Conservation (phyloP, 2,329 filamentous ascomycete species). For the Penicillium sp. region DNA sequence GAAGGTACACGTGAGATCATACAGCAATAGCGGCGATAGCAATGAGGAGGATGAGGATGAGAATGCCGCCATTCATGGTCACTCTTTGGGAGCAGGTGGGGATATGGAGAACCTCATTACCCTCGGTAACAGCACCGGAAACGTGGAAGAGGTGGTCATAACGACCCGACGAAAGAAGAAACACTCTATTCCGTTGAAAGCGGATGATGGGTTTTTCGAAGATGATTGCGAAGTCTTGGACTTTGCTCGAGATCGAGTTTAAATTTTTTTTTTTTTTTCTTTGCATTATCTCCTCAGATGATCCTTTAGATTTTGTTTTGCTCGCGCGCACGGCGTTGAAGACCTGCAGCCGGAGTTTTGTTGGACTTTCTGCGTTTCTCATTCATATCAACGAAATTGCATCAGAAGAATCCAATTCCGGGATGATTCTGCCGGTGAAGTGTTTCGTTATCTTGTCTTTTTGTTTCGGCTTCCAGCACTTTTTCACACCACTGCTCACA, state of each 20-base stretch:
- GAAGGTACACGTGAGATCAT: constrained; percentile 52
- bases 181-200: constrained; percentile 32
- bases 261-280: constrained; percentile 20
- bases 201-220: constrained; percentile 80
- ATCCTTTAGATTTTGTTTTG: constrained; percentile 17
- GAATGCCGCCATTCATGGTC: constrained; percentile 29
- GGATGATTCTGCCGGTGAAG: constrained; percentile 9
- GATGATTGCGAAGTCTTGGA: constrained; percentile 91
- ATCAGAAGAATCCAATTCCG: constrained; percentile 17
- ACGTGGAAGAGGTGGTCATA: constrained; percentile 78
- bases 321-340: constrained; percentile 21
- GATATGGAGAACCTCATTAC: constrained; percentile 56
- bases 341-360: constrained; percentile 20
- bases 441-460: constrained; percentile 6
- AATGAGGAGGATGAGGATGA: constrained; percentile 40
- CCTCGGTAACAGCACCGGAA: constrained; percentile 57
- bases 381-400: constrained; percentile 21
- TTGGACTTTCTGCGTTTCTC: constrained; percentile 8
- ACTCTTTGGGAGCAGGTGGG: constrained; percentile 36
- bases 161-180: constrained; percentile 75
- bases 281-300: constrained; percentile 1
- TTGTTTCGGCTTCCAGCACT: constrained; percentile 4
- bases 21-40: constrained; percentile 45
- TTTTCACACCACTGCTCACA: constrained; percentile 17
- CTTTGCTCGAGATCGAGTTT: constrained; percentile 69